phyloP scores from a whole-genome alignment of 306 rosid genomes.

The Corylus heterophylla region DNA sequence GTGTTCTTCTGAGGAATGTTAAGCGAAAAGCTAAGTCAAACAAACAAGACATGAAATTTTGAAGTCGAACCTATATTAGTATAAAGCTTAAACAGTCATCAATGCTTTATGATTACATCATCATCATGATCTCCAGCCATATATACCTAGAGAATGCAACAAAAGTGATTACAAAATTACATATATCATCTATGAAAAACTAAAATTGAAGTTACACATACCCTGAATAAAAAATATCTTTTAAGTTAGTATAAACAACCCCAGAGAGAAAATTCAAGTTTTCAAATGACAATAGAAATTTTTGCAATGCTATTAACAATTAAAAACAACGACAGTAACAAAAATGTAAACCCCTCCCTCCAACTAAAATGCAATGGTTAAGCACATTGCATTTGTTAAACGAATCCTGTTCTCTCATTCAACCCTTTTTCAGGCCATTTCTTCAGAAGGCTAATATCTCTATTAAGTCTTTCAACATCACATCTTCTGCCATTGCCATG shows the following conservation, averaged over 20 bases:
- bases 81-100: slow-evolving; percentile 9
- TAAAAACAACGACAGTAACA: background rate
- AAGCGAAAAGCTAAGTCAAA: slow-evolving; percentile 13
- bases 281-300: background rate
- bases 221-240: background rate
- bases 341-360: background rate
- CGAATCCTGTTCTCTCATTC: background rate
- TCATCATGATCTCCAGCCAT: background rate
- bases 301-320: background rate
- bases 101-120: background rate
- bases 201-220: background rate
- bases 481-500: background rate
- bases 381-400: background rate
- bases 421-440: background rate
- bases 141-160: background rate
- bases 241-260: background rate
- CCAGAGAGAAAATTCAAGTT: background rate
- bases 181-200: background rate
- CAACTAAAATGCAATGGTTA: background rate
- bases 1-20: slow-evolving; percentile 63
- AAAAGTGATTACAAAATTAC: background rate
- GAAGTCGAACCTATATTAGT: slow-evolving; percentile 14
- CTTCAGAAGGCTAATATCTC: background rate
- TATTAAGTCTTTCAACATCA: background rate
- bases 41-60: slow-evolving; percentile 10